Conservation (phyloP, 345 rosid species). For the Syzygium oleosum region DNA sequence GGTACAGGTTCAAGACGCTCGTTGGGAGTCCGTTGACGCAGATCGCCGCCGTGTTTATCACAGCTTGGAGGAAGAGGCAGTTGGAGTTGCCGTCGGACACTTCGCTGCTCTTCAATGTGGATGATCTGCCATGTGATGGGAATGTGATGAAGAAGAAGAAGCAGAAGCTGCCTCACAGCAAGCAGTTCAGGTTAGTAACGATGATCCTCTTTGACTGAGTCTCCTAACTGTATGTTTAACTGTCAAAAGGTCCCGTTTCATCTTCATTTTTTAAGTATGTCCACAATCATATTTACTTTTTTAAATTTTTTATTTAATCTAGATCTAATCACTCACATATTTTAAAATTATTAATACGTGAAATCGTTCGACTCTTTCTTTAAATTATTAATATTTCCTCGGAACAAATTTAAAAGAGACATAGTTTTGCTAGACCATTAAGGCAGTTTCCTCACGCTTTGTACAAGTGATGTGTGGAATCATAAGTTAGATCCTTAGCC, state of each 20-base stretch:
- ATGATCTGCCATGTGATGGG: conserved; percentile 35
- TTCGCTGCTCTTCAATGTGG: conserved; percentile 38
- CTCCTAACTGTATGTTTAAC: neutral
- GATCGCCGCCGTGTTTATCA: conserved; percentile 54
- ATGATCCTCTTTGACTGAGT: neutral
- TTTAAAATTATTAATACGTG: neutral
- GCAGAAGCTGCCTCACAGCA: conserved; percentile 65
- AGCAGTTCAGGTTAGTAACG: conserved; percentile 57
- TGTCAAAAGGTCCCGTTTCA: neutral
- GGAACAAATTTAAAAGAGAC: neutral
- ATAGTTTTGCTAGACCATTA: neutral
- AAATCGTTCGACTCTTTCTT: neutral
- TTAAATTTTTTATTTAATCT: neutral
- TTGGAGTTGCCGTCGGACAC: conserved; percentile 55
- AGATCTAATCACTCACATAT: neutral
- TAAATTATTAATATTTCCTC: too few species aligned
- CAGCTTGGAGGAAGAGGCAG: conserved; percentile 60
- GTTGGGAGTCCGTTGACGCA: conserved; percentile 95
- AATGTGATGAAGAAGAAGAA: conserved; percentile 34
- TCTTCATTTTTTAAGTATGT: neutral
- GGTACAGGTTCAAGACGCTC: conserved; percentile 78
- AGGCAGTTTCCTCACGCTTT: neutral
- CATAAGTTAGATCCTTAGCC: neutral
- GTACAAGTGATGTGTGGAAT: neutral
- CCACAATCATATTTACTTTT: neutral